Evolutionary conservation across 2,329 filamentous ascomycete genomes (phyloP).

Genomic region (Fusarium camptoceras): DNA sequence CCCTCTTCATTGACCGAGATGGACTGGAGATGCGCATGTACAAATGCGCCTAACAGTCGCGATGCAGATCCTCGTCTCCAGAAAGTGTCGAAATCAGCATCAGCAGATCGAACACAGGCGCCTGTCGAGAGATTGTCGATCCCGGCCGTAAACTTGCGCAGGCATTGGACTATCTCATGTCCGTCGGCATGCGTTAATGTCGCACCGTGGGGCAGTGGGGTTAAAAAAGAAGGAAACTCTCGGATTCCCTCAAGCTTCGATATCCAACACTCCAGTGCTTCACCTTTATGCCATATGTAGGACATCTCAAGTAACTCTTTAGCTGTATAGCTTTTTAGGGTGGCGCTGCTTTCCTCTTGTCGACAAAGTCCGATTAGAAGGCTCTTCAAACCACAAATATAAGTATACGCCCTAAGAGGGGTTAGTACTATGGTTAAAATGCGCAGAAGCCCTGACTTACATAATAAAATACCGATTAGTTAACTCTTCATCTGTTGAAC

Average conservation of each 20-base stretch:
- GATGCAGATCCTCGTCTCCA: conserved; percentile 3
- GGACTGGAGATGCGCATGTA: background rate
- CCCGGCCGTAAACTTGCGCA: background rate
- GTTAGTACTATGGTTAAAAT: background rate
- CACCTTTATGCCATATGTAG: conserved; percentile 11
- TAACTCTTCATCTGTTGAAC: background rate
- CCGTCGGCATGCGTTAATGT: background rate
- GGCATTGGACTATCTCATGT: background rate
- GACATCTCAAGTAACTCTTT: conserved; percentile 6
- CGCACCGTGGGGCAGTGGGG: background rate
- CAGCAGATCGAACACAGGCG: accelerated
- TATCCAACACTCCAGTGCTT: background rate
- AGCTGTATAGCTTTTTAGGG: background rate
- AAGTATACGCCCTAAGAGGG: background rate
- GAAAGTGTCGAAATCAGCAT: conserved; percentile 1
- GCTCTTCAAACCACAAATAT: conserved; percentile 12
- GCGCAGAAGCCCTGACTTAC: background rate
- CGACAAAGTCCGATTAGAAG: conserved; percentile 10
- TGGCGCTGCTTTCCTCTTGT: background rate
- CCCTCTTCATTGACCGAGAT: background rate
- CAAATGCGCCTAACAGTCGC: background rate
- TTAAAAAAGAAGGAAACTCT: conserved; percentile 11
- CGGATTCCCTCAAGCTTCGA: conserved; percentile 16
- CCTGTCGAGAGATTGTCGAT: background rate
- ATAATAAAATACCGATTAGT: conserved; percentile 13